Percentiles rank a stretch among this genome's conserved stretches.
Conservation (phyloP, 805 yeast genomes). For the Blastobotrys parvus region DNA sequence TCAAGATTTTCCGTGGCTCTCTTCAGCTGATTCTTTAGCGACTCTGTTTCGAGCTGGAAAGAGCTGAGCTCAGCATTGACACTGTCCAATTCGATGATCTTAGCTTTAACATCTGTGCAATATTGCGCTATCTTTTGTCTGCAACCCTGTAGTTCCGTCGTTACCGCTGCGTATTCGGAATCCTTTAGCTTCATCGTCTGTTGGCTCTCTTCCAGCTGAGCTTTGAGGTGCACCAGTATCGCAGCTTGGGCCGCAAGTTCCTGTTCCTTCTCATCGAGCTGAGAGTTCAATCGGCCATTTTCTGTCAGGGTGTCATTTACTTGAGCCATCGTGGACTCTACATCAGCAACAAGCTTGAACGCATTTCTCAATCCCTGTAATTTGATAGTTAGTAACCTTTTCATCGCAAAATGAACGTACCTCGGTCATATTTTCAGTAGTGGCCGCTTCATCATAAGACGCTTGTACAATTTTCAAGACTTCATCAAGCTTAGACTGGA, state of each 20-base stretch:
- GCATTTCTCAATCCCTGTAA: constrained; percentile 1
- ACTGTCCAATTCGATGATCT: not conserved
- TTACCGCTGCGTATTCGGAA: not conserved
- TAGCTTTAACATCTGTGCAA: not conserved
- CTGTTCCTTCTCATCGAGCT: not conserved
- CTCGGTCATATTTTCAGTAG: not conserved
- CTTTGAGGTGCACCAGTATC: too few relatives aligned
- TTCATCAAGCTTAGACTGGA: not conserved
- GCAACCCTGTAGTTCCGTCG: not conserved
- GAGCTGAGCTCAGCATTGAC: not conserved
- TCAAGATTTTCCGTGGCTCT: not conserved
- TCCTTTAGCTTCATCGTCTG: constrained; percentile 1
- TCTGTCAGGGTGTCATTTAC: not conserved
- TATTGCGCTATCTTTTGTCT: not conserved
- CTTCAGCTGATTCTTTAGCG: not conserved
- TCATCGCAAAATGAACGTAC: not conserved
- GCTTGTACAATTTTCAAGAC: not conserved
- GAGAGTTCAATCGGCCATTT: not conserved
- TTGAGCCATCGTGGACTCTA: constrained; percentile 1
- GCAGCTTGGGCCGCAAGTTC: not conserved
- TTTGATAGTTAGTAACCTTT: not conserved
- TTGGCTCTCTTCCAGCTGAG: too few relatives aligned
- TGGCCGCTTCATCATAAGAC: not conserved
- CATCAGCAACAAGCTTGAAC: not conserved
- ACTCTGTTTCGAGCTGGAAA: not conserved